These are phyloP conservation scores for Exsudoporus frostii DNA, from an alignment of 768 basidiomycete species.

Conservation along the genomic window DNA sequence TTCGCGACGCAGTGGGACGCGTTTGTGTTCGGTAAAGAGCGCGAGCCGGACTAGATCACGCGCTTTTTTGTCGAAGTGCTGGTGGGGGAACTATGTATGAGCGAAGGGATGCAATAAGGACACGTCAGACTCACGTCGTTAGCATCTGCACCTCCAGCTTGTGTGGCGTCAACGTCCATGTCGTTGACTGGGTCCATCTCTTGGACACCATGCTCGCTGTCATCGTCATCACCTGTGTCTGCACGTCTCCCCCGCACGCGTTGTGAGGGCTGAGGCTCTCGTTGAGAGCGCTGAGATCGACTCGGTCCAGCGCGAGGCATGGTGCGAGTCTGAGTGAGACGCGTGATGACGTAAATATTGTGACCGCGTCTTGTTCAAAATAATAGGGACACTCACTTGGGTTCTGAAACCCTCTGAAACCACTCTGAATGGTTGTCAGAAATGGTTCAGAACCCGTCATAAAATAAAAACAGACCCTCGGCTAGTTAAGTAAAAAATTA, in stretches of 20 bases:
- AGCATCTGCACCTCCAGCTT: slow-evolving; percentile 21
- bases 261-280: slow-evolving; percentile 34
- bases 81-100: background rate
- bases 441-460: too few relatives aligned
- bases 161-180: slow-evolving; percentile 36
- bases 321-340: too few relatives aligned
- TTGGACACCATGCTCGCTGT: slow-evolving; percentile 31
- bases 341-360: background rate
- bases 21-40: slow-evolving; percentile 74
- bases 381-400: too few relatives aligned
- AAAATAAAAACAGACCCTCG: too few relatives aligned
- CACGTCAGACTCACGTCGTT: too few relatives aligned
- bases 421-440: too few relatives aligned
- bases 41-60: slow-evolving; percentile 75
- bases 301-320: background rate
- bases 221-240: slow-evolving; percentile 34
- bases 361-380: background rate
- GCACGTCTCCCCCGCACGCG: slow-evolving; percentile 25
- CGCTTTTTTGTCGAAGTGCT: slow-evolving; percentile 69
- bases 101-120: background rate
- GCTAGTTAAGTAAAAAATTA: too few relatives aligned
- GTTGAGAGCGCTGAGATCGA: background rate
- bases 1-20: slow-evolving; percentile 66
- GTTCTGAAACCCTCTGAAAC: too few relatives aligned
- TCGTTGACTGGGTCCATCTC: slow-evolving; percentile 19